Conservation (phyloP, 331 rosid genomes). For the Arachis monticola region DNA sequence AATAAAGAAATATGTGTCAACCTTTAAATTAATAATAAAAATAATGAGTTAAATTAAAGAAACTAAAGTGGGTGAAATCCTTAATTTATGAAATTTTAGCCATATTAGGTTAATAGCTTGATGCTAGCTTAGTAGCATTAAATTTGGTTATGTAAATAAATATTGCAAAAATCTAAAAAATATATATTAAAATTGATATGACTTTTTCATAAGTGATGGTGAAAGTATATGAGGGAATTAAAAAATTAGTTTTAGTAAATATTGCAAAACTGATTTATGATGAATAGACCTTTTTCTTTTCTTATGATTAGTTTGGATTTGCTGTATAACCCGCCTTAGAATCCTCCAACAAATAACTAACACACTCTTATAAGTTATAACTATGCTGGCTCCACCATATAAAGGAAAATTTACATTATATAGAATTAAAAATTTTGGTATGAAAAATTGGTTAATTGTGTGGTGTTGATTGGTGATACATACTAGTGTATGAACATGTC, state of each 20-base stretch:
- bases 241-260: no score
- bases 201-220: neutral
- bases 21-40: neutral
- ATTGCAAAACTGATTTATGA: conserved; percentile 23
- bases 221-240: no score
- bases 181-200: neutral
- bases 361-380: neutral
- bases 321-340: conserved; percentile 34
- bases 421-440: conserved; percentile 18
- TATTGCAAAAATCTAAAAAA: neutral
- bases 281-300: conserved; percentile 48
- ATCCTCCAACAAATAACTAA: conserved; percentile 30
- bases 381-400: conserved; percentile 13
- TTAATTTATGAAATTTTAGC: no score
- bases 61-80: neutral
- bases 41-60: neutral
- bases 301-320: conserved; percentile 33
- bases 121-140: neutral
- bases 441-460: conserved; percentile 20
- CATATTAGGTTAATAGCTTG: neutral
- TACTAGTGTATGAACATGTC: conserved; percentile 35
- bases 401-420: conserved; percentile 20
- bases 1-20: conserved; percentile 12
- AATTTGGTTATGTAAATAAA: conserved; percentile 17
- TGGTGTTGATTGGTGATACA: conserved; percentile 39